phyloP scores from a whole-genome alignment of 192 early-diverging fungal species.

The Entomortierella parvispora region DNA sequence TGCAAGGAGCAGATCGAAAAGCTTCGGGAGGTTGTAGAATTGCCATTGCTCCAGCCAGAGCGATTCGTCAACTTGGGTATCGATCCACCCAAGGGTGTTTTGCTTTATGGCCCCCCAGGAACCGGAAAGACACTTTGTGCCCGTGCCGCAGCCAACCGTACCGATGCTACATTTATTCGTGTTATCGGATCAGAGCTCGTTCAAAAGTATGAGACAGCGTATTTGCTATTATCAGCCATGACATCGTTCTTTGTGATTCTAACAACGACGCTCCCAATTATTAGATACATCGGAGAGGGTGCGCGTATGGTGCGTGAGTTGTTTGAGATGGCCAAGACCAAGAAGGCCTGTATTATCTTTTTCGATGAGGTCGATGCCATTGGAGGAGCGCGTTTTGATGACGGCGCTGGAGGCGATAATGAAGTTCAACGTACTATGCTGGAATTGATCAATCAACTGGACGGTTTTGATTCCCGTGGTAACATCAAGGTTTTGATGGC shows the following conservation, averaged over 20 bases:
- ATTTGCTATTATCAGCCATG: not conserved
- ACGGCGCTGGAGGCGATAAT: constrained; percentile 99
- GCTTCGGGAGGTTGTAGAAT: constrained; percentile 97
- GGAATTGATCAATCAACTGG: constrained; percentile 99
- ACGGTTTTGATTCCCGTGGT: constrained; percentile 99
- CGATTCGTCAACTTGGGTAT: constrained; percentile 98
- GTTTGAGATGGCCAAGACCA: constrained; percentile 99
- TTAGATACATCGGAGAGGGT: constrained; percentile 95
- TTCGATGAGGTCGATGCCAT: constrained; percentile 99
- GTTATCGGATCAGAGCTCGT: constrained; percentile 99
- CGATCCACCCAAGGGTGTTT: constrained; percentile 98
- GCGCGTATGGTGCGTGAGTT: constrained; percentile 99
- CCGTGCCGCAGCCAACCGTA: constrained; percentile 98
- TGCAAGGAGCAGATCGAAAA: constrained; percentile 99
- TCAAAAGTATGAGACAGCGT: constrained; percentile 73
- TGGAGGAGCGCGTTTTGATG: constrained; percentile 96
- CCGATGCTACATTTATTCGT: constrained; percentile 99
- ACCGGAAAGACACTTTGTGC: constrained; percentile 99
- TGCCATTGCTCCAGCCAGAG: constrained; percentile 95
- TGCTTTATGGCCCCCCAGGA: constrained; percentile 96
- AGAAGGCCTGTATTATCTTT: constrained; percentile 99
- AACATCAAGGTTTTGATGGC: constrained; percentile 99
- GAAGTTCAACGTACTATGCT: constrained; percentile 99
- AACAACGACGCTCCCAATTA: too few species aligned
- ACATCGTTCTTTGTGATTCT: not conserved